A percentile compares a stretch with the other conserved stretches of the same genome.
Conservation (phyloP, 176 grass and related monocot genomes). For the Carex cristatella region DNA sequence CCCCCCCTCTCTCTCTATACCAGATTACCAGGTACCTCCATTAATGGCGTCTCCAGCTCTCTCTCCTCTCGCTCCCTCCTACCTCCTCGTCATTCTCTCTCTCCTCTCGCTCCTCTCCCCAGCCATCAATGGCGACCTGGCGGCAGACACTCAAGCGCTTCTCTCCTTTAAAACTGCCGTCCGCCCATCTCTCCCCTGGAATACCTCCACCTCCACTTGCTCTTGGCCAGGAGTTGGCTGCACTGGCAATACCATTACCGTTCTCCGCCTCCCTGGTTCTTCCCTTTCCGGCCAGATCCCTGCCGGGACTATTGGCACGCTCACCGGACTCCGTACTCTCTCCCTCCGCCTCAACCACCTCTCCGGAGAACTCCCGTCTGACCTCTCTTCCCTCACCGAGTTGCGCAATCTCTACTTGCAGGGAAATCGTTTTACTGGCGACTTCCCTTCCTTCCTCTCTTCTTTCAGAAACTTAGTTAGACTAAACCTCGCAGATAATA, state of each 20-base stretch:
- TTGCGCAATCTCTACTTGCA: constrained; percentile 88
- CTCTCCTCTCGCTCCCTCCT: background rate
- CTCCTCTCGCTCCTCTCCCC: background rate
- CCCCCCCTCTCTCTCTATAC: background rate
- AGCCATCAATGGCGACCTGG: constrained; percentile 5
- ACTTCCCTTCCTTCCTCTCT: constrained; percentile 59
- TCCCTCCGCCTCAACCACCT: constrained; percentile 90
- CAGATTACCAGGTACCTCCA: background rate
- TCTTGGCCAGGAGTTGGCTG: constrained; percentile 63
- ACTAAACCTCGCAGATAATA: constrained; percentile 67
- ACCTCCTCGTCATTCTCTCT: background rate
- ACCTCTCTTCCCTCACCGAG: constrained; percentile 55
- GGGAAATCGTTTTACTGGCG: constrained; percentile 59
- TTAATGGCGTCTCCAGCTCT: constrained; percentile 9
- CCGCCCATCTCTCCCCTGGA: constrained; percentile 65
- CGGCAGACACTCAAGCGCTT: constrained; percentile 41
- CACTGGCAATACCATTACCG: constrained; percentile 49
- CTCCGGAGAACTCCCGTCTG: constrained; percentile 47
- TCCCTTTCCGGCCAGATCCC: constrained; percentile 79
- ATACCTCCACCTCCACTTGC: constrained; percentile 53
- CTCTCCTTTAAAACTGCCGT: constrained; percentile 52
- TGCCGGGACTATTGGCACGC: constrained; percentile 47
- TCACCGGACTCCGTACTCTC: constrained; percentile 77
- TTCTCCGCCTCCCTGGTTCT: constrained; percentile 66
- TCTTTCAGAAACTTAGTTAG: constrained; percentile 65